Evolutionary conservation across 1,139 yeast genomes (phyloP).

Genomic region (Sugiyamaella grinbergsii): DNA sequence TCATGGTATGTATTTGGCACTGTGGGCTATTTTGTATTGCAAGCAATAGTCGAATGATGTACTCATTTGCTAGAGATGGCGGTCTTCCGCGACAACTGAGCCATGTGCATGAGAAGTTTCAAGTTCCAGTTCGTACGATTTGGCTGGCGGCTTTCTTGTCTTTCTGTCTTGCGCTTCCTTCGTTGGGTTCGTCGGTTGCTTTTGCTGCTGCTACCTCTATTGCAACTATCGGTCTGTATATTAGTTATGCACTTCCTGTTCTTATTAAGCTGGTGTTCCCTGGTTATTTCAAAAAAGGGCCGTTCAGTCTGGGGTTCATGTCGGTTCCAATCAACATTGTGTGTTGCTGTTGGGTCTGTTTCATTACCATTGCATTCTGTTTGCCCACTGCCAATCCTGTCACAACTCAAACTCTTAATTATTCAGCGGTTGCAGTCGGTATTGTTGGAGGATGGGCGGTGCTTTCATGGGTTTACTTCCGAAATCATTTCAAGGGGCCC

Average conservation of each 20-base stretch:
- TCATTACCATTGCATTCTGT: conserved; percentile 64
- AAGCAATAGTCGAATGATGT: conserved; percentile 79
- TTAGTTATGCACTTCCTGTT: conserved; percentile 79
- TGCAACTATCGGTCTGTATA: conserved; percentile 74
- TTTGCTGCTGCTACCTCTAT: conserved; percentile 86
- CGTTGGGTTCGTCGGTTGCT: conserved; percentile 71
- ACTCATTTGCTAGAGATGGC: conserved; percentile 81
- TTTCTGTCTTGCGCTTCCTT: conserved; percentile 60
- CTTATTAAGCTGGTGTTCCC: conserved; percentile 63
- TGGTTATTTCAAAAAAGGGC: conserved; percentile 65
- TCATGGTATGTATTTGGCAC: conserved; percentile 32
- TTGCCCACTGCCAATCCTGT: conserved; percentile 75
- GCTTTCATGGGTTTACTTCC: conserved; percentile 36
- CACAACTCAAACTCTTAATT: conserved; percentile 67
- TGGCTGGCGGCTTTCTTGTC: conserved; percentile 69
- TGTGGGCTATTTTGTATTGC: conserved; percentile 49
- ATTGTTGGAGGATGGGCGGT: conserved; percentile 35
- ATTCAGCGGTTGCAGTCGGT: conserved; percentile 57
- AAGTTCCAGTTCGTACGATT: conserved; percentile 72
- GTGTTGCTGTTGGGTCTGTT: conserved; percentile 62
- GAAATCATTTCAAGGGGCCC: conserved; percentile 32
- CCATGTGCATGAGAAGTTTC: conserved; percentile 59
- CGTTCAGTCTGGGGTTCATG: conserved; percentile 60
- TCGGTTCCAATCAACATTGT: conserved; percentile 67
- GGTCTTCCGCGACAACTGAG: conserved; percentile 75